Conservation (phyloP, 352 stramenopile genomes). For the Phytophthora sp. region DNA sequence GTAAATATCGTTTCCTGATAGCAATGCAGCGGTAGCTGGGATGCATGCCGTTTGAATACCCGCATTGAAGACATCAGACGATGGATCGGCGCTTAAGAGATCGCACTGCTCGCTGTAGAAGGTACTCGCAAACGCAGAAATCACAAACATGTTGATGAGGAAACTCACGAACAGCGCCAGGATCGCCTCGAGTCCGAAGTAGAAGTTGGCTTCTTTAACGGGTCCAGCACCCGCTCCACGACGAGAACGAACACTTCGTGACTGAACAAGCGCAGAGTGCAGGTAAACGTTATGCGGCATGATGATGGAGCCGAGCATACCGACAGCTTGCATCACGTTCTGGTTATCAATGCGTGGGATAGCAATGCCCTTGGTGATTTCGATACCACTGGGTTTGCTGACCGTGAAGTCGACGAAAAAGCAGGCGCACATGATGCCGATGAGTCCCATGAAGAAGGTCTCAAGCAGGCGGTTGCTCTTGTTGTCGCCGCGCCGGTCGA, state of each 20-base stretch:
- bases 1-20: slow-evolving; percentile 65
- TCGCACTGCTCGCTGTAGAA: slow-evolving; percentile 85
- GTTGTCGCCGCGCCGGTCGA: slow-evolving; percentile 66
- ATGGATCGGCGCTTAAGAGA: slow-evolving; percentile 43
- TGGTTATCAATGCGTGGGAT: slow-evolving; percentile 65
- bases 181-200: slow-evolving; percentile 86
- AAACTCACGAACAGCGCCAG: slow-evolving; percentile 91
- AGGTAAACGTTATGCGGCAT: slow-evolving; percentile 97
- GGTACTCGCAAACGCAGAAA: slow-evolving; percentile 89
- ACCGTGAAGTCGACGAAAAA: slow-evolving; percentile 90
- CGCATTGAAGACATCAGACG: slow-evolving; percentile 51
- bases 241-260: slow-evolving; percentile 27
- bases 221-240: slow-evolving; percentile 8
- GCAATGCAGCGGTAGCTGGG: slow-evolving; percentile 49
- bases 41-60: slow-evolving; percentile 75
- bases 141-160: slow-evolving; percentile 92
- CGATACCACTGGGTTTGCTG: slow-evolving; percentile 63
- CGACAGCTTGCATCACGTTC: slow-evolving; percentile 76
- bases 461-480: slow-evolving; percentile 71
- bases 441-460: slow-evolving; percentile 88
- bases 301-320: slow-evolving; percentile 90
- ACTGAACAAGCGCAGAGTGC: slow-evolving; percentile 91
- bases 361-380: slow-evolving; percentile 83
- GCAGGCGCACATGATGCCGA: slow-evolving; percentile 87
- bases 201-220: slow-evolving; percentile 68